A percentile compares a stretch with the other conserved stretches of the same genome.
phyloP scores from a whole-genome alignment of 2,329 filamentous ascomycete genomes.

The Dryadomyces quercivorus region DNA sequence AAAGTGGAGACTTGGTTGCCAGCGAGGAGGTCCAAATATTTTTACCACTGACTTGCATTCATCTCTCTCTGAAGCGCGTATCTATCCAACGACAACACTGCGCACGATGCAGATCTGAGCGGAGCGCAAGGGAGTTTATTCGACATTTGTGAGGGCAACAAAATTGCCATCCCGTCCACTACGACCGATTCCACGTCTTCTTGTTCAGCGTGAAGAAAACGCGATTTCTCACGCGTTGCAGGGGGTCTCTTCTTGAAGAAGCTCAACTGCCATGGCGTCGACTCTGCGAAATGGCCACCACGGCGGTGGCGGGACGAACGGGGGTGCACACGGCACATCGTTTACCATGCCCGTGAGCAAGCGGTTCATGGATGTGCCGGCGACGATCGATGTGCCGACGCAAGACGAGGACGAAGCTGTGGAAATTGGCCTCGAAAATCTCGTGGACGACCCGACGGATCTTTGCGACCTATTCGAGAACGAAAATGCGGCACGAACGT shows the following conservation, averaged over 20 bases:
- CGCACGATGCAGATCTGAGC: background rate
- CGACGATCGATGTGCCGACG: constrained; percentile 54
- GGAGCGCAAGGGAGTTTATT: background rate
- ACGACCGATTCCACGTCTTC: background rate
- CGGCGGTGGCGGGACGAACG: constrained; percentile 28
- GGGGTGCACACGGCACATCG: constrained; percentile 12
- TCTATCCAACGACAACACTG: background rate
- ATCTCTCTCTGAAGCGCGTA: background rate
- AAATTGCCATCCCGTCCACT: background rate
- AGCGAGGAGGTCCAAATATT: background rate
- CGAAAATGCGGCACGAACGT: constrained; percentile 78
- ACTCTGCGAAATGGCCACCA: constrained; percentile 27
- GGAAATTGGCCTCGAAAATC: constrained; percentile 83
- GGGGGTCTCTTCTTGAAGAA: background rate
- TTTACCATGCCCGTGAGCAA: constrained; percentile 30
- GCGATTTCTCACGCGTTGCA: background rate
- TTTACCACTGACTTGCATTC: background rate
- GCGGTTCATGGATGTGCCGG: constrained; percentile 53
- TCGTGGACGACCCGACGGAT: constrained; percentile 88
- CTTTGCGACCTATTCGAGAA: constrained; percentile 91
- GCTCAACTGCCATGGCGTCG: constrained; percentile 24
- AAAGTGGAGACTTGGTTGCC: background rate
- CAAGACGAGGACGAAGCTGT: constrained; percentile 64
- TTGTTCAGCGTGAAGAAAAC: background rate
- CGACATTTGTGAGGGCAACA: background rate